Evolutionary conservation across 768 basidiomycete species (phyloP), one percentile per base, ranked within the genome.

Genomic region (Sporobolomyces phaffii): DNA sequence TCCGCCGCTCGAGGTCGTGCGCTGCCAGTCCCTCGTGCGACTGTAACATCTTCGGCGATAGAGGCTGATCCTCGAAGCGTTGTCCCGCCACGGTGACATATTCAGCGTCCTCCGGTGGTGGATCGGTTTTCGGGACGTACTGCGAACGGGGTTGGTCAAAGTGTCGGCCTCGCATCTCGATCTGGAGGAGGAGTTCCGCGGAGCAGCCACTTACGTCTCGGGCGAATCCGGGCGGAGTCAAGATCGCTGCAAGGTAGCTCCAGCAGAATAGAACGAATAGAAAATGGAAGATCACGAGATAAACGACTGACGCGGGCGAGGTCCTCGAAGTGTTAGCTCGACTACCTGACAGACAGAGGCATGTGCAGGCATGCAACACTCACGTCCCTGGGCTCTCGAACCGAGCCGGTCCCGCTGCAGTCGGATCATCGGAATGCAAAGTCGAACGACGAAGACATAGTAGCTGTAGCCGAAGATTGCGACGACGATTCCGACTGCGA

Each of bases 261-360:
- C 70, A 71, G 14, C 63, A 41, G 43, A 67, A 67, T 50, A 67
- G 60, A 31, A 64, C 54, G 54, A 71, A 71, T 22, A 71, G 59
- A 20, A 67, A 11, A 58, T 71, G 65, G 50, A 33, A 71, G 49
- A 71, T 40, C 54, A 71, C 65, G 52, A 71, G 45, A 40, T 67
- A 71, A 22, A 40, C 65, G 36, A 71, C 70, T 71, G 61, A 14
- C 9, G 28, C 20, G 24, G 15, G 18, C 8, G 36, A 33, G n/a
- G n/a, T n/a, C n/a, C n/a, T n/a, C n/a, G n/a, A n/a, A n/a, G n/a
- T n/a, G n/a, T n/a, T n/a, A n/a, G n/a, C n/a, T n/a, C n/a, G n/a
- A n/a, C n/a, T n/a, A n/a, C n/a, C n/a, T n/a, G n/a, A n/a, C n/a
- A 18, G n/a, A 4, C 17, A 29, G 15, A 43, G 24, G 40, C 40